Evolutionary conservation across 345 rosid genomes (phyloP).

Genomic region (Raphanus raphanistrum): DNA sequence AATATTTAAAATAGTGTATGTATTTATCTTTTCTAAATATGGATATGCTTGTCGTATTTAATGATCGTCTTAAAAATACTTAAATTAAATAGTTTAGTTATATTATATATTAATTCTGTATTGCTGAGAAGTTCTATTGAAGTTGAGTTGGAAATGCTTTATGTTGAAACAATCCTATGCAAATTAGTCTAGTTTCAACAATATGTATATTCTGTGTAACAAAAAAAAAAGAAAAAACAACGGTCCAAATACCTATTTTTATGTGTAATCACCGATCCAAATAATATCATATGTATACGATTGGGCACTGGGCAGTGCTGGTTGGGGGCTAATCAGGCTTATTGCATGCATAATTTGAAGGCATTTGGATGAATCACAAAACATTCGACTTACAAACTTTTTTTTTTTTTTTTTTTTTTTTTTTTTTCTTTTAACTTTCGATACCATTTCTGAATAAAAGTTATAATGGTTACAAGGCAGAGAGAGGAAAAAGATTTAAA

Average conservation of each 20-base stretch:
- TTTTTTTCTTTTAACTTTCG: no score
- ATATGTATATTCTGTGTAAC: background rate
- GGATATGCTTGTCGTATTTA: background rate
- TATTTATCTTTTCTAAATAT: background rate
- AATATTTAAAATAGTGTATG: background rate
- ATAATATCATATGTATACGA: background rate
- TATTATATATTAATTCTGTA: background rate
- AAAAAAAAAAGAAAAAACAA: background rate
- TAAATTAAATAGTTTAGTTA: background rate
- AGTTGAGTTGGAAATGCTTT: background rate
- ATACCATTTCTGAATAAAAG: no score
- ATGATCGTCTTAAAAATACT: background rate
- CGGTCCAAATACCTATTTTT: background rate
- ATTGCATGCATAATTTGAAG: background rate
- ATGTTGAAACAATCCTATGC: background rate
- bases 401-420: no score
- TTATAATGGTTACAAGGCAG: no score
- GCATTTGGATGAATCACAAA: background rate
- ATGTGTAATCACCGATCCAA: background rate
- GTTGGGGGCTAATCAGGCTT: background rate
- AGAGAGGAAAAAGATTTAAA: no score
- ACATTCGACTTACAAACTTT: conserved; percentile 3
- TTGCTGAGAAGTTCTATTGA: background rate
- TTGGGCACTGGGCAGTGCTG: background rate
- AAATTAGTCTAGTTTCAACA: background rate